phyloP scores from a whole-genome alignment of 1,284 basidiomycete genomes.

The Cryptococcus wingfieldii region DNA sequence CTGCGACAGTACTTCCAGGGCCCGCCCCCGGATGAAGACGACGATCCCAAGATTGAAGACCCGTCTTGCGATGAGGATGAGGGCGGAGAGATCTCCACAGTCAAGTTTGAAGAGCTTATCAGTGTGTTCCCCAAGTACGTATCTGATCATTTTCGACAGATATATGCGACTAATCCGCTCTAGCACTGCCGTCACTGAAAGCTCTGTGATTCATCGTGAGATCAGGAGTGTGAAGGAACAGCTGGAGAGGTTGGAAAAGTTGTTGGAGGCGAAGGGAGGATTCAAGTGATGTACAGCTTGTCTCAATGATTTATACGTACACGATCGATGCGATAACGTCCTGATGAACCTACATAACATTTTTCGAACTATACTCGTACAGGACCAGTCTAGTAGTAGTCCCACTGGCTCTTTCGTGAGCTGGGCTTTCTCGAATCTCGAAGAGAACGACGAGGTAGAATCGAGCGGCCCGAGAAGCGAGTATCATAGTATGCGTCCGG shows the following conservation, averaged over 20 bases:
- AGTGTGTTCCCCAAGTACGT: constrained; percentile 74
- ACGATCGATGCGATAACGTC: no score
- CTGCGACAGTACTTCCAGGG: constrained; percentile 61
- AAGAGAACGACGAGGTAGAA: no score
- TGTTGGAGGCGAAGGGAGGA: neutral
- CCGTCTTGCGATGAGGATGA: constrained; percentile 52
- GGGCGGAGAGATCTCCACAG: constrained; percentile 60
- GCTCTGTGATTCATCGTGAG: constrained; percentile 64
- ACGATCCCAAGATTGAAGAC: constrained; percentile 62
- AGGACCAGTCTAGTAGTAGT: no score
- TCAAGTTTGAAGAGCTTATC: constrained; percentile 69
- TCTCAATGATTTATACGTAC: no score
- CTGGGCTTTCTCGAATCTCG: no score
- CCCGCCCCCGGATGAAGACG: constrained; percentile 62
- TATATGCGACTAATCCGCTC: neutral
- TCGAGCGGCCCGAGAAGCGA: no score
- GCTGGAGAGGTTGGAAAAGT: constrained; percentile 56
- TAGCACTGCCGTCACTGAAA: constrained; percentile 55
- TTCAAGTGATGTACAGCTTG: no score
- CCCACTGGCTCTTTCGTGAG: no score
- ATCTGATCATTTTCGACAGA: neutral
- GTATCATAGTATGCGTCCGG: no score
- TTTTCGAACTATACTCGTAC: no score
- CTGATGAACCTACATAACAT: no score
- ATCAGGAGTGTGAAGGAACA: constrained; percentile 59